Conservation (phyloP, 2,329 filamentous ascomycete genomes). For the Monosporascus sp. region DNA sequence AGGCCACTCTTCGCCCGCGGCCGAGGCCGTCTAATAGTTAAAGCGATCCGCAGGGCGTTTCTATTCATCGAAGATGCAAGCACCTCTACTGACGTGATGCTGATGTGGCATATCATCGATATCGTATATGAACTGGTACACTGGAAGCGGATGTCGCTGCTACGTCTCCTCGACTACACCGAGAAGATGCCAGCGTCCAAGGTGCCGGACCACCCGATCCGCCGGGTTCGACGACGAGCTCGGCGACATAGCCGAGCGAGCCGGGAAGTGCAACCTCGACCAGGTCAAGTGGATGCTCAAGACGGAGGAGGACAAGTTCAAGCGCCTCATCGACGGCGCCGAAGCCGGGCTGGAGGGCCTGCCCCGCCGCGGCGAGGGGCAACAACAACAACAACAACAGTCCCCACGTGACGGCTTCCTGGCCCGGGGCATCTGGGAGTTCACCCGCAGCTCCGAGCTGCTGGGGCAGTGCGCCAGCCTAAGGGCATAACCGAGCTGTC, state of each 20-base stretch:
- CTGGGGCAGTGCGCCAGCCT: neutral
- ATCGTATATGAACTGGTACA: constrained; percentile 2
- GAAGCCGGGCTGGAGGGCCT: neutral
- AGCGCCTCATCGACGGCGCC: neutral
- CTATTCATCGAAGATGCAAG: constrained; percentile 4
- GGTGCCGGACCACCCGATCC: neutral
- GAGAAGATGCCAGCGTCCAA: neutral
- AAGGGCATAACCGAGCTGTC: neutral
- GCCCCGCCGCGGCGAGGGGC: neutral
- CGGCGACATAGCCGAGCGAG: neutral
- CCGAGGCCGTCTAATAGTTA: constrained; percentile 4
- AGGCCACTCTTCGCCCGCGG: neutral
- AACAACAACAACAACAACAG: no score
- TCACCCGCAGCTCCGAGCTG: neutral
- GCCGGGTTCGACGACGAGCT: neutral
- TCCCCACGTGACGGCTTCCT: neutral
- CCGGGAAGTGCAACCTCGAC: neutral
- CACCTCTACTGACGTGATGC: neutral
- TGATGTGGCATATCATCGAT: constrained; percentile 4
- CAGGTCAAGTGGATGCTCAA: neutral
- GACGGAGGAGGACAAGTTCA: neutral
- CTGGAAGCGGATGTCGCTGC: neutral
- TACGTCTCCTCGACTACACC: neutral
- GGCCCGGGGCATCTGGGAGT: neutral
- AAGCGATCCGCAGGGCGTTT: constrained; percentile 5